phyloP scores from a whole-genome alignment of 208 protist genomes.

The Leptomonas seymouri region DNA sequence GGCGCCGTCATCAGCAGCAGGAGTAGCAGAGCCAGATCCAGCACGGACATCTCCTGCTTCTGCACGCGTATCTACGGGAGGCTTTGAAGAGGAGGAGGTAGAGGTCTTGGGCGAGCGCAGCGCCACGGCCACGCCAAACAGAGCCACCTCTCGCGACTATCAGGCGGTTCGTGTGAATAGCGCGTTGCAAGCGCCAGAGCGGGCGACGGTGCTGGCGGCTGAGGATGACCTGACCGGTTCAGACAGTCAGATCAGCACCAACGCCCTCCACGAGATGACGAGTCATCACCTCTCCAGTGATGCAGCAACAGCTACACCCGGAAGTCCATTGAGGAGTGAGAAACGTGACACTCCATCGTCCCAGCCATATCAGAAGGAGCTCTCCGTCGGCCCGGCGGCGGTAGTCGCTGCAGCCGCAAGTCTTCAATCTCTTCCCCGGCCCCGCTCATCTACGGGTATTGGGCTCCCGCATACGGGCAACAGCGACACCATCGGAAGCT shows the following conservation, averaged over 20 bases:
- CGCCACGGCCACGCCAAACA: slow-evolving; percentile 9
- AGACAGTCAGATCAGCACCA: not conserved
- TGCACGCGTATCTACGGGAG: not conserved
- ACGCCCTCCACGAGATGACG: not conserved
- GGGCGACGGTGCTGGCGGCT: not conserved
- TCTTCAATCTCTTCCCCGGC: not conserved
- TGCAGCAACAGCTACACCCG: slow-evolving; percentile 20
- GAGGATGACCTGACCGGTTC: slow-evolving; percentile 4
- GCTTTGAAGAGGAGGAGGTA: slow-evolving; percentile 9
- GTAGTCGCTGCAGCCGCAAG: not conserved
- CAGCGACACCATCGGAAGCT: slow-evolving; percentile 7
- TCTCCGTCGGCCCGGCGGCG: not conserved
- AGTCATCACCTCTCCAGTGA: slow-evolving; percentile 9
- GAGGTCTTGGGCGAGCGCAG: slow-evolving; percentile 1
- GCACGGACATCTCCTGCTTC: not conserved
- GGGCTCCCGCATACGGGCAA: slow-evolving; percentile 12
- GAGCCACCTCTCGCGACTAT: not conserved
- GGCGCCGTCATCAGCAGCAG: not conserved
- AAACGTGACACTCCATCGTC: not conserved
- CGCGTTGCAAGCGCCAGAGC: not conserved
- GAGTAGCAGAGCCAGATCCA: not conserved
- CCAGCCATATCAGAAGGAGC: not conserved
- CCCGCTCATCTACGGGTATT: not conserved
- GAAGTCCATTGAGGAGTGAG: slow-evolving; percentile 7
- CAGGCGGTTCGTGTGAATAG: not conserved